Evolutionary conservation across 768 basidiomycete species (phyloP).

Genomic region (Dendrothele bispora): DNA sequence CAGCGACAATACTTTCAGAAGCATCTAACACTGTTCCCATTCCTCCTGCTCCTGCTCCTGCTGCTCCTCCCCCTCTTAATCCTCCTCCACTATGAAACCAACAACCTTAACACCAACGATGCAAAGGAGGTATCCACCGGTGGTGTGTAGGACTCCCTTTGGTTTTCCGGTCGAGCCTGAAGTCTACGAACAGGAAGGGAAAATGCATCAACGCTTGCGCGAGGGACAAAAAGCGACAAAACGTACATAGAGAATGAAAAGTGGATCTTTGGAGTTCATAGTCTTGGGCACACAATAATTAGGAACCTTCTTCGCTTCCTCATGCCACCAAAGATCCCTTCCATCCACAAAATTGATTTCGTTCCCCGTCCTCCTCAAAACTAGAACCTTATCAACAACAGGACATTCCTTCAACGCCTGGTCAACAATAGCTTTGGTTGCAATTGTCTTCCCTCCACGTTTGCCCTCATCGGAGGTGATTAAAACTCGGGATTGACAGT

Average conservation of each 20-base stretch:
- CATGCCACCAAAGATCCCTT: conserved; percentile 98
- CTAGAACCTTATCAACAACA: conserved; percentile 85
- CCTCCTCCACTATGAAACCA: too few species aligned
- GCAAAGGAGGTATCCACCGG: conserved; percentile 87
- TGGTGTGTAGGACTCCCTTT: conserved; percentile 94
- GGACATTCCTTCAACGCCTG: conserved; percentile 85
- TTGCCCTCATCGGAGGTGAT: conserved; percentile 95
- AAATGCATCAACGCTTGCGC: not conserved
- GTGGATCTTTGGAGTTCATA: conserved; percentile 91
- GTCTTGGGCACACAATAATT: conserved; percentile 86
- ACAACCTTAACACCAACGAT: too few species aligned
- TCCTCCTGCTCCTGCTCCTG: too few species aligned
- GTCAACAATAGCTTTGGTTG: conserved; percentile 93
- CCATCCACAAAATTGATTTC: conserved; percentile 53
- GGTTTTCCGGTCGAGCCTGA: conserved; percentile 95
- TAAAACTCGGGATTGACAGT: conserved; percentile 85
- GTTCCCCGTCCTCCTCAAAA: conserved; percentile 85
- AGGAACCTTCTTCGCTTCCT: conserved; percentile 81
- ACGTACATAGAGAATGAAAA: conserved; percentile 98
- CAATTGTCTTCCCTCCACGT: conserved; percentile 93
- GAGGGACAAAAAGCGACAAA: not conserved
- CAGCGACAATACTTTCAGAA: too few species aligned
- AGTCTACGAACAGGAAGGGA: conserved; percentile 50
- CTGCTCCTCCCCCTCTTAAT: too few species aligned
- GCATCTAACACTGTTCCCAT: too few species aligned